Percentiles rank a stretch among this genome's conserved stretches.
Conservation (phyloP, 371 early-diverging fungal species). For the Paramicrosporidium saccamoebae region DNA sequence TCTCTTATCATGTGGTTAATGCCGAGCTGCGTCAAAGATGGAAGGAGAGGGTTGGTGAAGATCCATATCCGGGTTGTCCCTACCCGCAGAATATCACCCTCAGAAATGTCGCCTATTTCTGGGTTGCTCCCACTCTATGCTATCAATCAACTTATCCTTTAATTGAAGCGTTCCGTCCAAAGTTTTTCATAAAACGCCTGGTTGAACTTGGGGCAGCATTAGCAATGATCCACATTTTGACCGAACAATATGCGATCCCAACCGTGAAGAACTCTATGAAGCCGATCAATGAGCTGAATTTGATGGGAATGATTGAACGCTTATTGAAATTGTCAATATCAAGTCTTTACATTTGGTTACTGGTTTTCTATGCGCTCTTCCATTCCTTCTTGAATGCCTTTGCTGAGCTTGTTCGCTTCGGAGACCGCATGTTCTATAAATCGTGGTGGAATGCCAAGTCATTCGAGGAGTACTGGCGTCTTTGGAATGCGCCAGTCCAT, state of each 20-base stretch:
- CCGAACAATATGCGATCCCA: conserved; percentile 48
- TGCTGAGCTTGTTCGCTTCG: conserved; percentile 48
- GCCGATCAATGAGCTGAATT: conserved; percentile 22
- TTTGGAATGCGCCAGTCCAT: conserved; percentile 68
- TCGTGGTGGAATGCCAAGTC: conserved; percentile 71
- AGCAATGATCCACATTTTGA: conserved; percentile 38
- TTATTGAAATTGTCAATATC: conserved; percentile 46
- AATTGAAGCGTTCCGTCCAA: conserved; percentile 18
- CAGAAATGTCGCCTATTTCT: conserved; percentile 29
- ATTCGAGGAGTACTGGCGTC: conserved; percentile 47
- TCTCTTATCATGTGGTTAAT: conserved; percentile 36
- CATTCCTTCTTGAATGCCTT: conserved; percentile 41
- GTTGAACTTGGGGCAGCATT: conserved; percentile 20
- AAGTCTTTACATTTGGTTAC: conserved; percentile 42
- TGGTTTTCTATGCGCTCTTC: conserved; percentile 64
- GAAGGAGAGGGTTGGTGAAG: not conserved
- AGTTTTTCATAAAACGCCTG: conserved; percentile 39
- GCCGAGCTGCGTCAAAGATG: conserved; percentile 11
- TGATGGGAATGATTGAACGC: conserved; percentile 32
- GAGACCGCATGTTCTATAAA: conserved; percentile 56
- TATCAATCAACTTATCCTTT: conserved; percentile 64
- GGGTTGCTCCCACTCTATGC: conserved; percentile 48
- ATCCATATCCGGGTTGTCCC: no score
- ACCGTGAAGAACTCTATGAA: conserved; percentile 40
- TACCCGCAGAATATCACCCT: conserved; percentile 41